Evolutionary conservation across 768 basidiomycete species (phyloP), one percentile per base, ranked within the genome.

Genomic region (Xerocomus spinulosus): DNA sequence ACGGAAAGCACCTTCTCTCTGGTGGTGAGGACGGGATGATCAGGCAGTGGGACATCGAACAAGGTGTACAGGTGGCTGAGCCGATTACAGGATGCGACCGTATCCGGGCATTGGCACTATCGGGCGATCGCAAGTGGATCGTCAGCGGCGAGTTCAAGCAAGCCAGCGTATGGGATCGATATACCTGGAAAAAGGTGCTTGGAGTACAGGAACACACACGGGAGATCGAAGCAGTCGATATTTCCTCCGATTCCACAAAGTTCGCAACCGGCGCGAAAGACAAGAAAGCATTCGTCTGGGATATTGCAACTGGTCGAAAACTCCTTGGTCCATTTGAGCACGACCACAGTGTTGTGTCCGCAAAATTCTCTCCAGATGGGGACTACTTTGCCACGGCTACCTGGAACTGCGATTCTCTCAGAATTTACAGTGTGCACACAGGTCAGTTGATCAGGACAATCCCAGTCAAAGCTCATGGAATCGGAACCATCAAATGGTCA

Each of bases 311-410:
- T 3, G 50, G 53, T 8, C 4, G 12, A 26, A 34, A 36, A 9
- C 34, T 54, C 7, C 21, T 42, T 8, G 53, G 53, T 15, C 50
- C 53, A 3, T 40, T 54, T 14, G 2, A 42, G 13, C 50, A 52
- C 25, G 24, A 42, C 2, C 25, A 20, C 21, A 28, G 39, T 3
- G 35, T 45, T 3, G 30, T 5, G 4, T 24, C 41, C 0, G 51
- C 43, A 18, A 39, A 25, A 15, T 55, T 53, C 42, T 55, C 54
- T 18, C 51, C 48, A 0, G 26, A 53, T 5, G 46, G 40, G 0
- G 24, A 32, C 12, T 12, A 2, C 9, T 17, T 53, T 13, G 37
- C 23, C 9, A 46, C 41, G 1, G 8, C 37, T 9, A 32, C 9
- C 9, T 23, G 18, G 36, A 37, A 17, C 9, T 21, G 28, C 28